Percentiles rank a stretch among this genome's conserved stretches.
phyloP scores from a whole-genome alignment of 495 filamentous ascomycete species.

The Podospora anserina region DNA sequence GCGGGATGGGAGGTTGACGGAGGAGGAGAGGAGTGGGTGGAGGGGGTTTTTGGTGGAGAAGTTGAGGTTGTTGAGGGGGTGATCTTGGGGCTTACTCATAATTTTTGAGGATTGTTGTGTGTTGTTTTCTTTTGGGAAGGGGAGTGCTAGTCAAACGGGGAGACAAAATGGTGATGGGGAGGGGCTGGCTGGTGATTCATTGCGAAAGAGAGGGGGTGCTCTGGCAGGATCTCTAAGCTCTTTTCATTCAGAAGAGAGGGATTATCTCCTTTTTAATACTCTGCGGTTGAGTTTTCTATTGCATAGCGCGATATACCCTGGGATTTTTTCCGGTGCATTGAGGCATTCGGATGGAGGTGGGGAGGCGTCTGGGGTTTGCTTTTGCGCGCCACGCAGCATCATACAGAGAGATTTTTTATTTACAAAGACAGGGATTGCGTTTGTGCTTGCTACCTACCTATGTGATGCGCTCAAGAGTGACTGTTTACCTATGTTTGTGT shows the following conservation, averaged over 20 bases:
- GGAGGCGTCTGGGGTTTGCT: too few relatives aligned
- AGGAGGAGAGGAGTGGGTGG: neutral
- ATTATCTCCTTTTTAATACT: neutral
- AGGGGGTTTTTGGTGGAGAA: slow-evolving; percentile 15
- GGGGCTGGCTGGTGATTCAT: neutral
- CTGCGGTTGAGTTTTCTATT: neutral
- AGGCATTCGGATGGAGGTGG: too few relatives aligned
- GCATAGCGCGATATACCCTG: neutral
- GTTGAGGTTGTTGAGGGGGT: slow-evolving; percentile 14
- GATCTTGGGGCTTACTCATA: neutral
- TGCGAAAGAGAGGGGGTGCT: neutral
- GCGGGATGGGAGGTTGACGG: neutral
- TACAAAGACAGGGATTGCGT: too few relatives aligned
- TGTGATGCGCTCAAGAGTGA: too few relatives aligned
- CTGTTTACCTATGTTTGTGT: too few relatives aligned
- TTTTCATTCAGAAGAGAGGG: too few relatives aligned
- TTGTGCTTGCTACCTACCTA: too few relatives aligned
- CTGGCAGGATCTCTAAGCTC: neutral
- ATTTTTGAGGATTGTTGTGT: neutral
- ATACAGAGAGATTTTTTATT: too few relatives aligned
- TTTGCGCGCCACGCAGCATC: too few relatives aligned
- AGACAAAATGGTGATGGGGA: neutral
- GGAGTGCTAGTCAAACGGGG: neutral
- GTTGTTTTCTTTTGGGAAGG: too few relatives aligned
- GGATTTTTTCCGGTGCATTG: neutral